A percentile compares a stretch with the other conserved stretches of the same genome.
Evolutionary conservation across 1,139 yeast species (phyloP).

Genomic region (Hemisphaericaspora xylofermentans): DNA sequence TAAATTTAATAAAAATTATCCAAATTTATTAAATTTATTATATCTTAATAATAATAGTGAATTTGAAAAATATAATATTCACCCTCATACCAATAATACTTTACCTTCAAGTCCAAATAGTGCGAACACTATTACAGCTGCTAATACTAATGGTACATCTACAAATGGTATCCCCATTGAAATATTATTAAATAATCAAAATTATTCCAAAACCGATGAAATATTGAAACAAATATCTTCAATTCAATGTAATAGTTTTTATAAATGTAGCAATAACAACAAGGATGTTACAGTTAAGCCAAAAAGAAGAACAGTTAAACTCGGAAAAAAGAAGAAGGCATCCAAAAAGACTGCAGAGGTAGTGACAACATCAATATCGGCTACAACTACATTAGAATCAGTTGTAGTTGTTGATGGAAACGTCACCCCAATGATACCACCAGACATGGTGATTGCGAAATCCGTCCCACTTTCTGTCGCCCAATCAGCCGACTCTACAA

Average conservation of each 20-base stretch:
- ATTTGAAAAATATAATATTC: slow-evolving; percentile 6
- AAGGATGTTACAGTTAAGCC: slow-evolving; percentile 33
- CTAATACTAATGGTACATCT: slow-evolving; percentile 8
- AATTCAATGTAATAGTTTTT: slow-evolving; percentile 47
- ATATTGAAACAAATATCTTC: slow-evolving; percentile 45
- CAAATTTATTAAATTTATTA: slow-evolving; percentile 41
- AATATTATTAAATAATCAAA: slow-evolving; percentile 27
- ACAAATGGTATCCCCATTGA: slow-evolving; percentile 41
- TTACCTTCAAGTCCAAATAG: not conserved
- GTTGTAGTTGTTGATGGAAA: not conserved
- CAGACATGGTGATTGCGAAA: not conserved
- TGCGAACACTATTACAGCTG: too few relatives aligned
- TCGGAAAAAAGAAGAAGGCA: slow-evolving; percentile 24
- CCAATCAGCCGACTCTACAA: slow-evolving; percentile 6
- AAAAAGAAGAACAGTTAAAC: slow-evolving; percentile 47
- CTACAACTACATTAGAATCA: not conserved
- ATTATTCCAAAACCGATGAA: slow-evolving; percentile 30
- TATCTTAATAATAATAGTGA: slow-evolving; percentile 7
- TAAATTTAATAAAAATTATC: slow-evolving; percentile 37
- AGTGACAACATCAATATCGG: not conserved
- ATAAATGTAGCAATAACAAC: slow-evolving; percentile 28
- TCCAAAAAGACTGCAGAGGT: not conserved
- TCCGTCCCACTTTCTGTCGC: slow-evolving; percentile 10
- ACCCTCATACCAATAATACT: not conserved
- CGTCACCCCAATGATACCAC: not conserved